Evolutionary conservation across 129 eudicot species (phyloP), one percentile per base, ranked within the genome.

Genomic region (Pulicaria dysenterica): DNA sequence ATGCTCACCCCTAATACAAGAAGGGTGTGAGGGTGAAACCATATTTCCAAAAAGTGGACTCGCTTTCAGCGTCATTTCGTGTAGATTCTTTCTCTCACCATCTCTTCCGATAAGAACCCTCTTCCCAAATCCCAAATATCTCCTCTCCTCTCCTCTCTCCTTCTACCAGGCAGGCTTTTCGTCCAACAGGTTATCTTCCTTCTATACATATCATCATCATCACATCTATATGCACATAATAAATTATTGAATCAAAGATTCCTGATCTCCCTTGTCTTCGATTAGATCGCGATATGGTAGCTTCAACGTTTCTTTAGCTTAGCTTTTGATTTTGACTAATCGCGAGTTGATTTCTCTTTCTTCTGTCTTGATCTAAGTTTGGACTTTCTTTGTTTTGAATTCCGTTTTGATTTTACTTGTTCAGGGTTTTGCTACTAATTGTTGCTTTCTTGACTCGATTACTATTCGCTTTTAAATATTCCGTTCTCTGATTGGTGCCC

Each of bases 51-150:
- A 69, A 53, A 65, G 73, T 66, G 41, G 53, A 44, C 60, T 76
- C 57, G 16, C 60, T 56, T 58, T 70, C 77, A 70, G 67, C 77
- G 45, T 78, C 66, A 46, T 78, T 62, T 70, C 58, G 51, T 78
- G 60, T 70, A 70, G 50, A 58, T 44, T 76, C 77, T 77, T 44
- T 76, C 77, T 77, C 77, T 70, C 72, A 70, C 72, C 70, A 77
- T 62, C 71, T 61, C 34, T 67, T 69, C 61, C 65, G 72, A 78
- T 53, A 78, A 78, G 66, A 78, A 71, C 82, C 66, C 77, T 19
- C 60, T 11, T 39, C 50, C 61, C 69, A 15, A 57, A 56, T 68
- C 77, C 69, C 70, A 15, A 56, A 56, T n/a, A 24, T 24, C 31
- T 2, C 61, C 77, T 75, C 70, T 2, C 31, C 2, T 68, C 77